Base-by-base conservation (phyloP, 306 rosid species). In the Vicia sativa region DNA sequence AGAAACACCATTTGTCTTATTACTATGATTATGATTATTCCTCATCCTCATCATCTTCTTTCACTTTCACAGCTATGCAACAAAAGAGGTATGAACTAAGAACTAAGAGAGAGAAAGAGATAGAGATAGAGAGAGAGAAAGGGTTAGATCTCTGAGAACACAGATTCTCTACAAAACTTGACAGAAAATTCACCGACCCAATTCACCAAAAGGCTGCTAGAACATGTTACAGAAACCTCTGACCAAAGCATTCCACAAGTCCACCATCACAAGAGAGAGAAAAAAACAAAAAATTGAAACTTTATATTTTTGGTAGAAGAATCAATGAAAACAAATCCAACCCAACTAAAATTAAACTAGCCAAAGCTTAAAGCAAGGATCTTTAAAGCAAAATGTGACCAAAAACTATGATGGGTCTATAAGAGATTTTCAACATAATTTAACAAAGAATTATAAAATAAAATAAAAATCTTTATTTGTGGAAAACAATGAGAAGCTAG, bases 41-140 rank as follows among this genome's bases (percentile, higher is more conserved):
- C 77, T 86, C 93, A 85, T 79, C 57, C 88, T 86, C 97, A 90
- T 90, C 98, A 93, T 86, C 83, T 75, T 31, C 45, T 57, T 66
- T 35, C 71, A 29, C 76, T 61, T 41, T 65, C 62, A 38, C 57
- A 26, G 21, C 70, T 56, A 69, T 28, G 71, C 45, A 43, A 65
- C 66, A 58, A 28, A 34, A 48, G 71, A 60, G 67, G 38, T 13
- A 41, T 19, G 50, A 45, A 45, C 50, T 45, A 4, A 9, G 29
- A 52, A 49, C 55, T 49, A 3, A 8, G 66, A 60, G 52, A 52
- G 26, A 39, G 57, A 46, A 7, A 46, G 0, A 31, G 5, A 3
- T 2, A 55, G 38, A 55, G 43, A 50, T 25, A 37, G 55, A 49
- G 48, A 53, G 9, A 53, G 7, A 52, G 31, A 52, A 4, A 60